Evolutionary conservation across 176 grass and related monocot genomes (phyloP).

Genomic region (Ensete glaucum): DNA sequence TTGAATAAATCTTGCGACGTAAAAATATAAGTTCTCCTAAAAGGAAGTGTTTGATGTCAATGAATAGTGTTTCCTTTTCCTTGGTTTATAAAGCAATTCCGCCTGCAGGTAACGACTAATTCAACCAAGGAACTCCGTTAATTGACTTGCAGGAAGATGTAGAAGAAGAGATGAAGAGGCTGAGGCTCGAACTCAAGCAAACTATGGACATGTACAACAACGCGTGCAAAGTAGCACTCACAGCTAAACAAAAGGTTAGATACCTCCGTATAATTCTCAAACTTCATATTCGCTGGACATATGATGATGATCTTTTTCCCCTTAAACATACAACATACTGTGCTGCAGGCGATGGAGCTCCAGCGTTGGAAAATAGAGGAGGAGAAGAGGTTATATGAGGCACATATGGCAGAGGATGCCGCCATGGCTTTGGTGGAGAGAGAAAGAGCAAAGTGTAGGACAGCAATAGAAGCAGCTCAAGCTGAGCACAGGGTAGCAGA

Average conservation of each 20-base stretch:
- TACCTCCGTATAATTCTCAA: neutral
- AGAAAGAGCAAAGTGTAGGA: conserved; percentile 26
- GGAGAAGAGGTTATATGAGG: conserved; percentile 21
- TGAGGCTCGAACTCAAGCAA: conserved; percentile 34
- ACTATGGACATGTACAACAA: conserved; percentile 42
- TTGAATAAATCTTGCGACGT: too few species aligned
- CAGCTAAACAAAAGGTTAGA: conserved; percentile 34
- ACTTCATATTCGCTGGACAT: neutral
- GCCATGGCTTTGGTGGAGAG: conserved; percentile 24
- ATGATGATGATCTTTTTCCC: neutral
- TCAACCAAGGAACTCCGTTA: neutral
- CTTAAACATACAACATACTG: neutral
- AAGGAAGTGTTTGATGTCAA: too few species aligned
- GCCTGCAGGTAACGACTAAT: too few species aligned
- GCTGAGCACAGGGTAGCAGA: conserved; percentile 27
- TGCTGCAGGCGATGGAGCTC: conserved; percentile 23
- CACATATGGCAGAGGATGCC: conserved; percentile 25
- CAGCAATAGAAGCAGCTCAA: conserved; percentile 31
- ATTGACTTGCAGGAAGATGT: conserved; percentile 21
- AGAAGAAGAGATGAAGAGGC: conserved; percentile 33
- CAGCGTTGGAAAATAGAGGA: conserved; percentile 32
- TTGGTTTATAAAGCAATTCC: too few species aligned
- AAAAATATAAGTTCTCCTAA: too few species aligned
- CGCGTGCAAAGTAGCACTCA: conserved; percentile 41
- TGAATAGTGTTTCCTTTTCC: too few species aligned